Conservation (phyloP, 2,329 filamentous ascomycete genomes). For the Exophiala dermatitidis region DNA sequence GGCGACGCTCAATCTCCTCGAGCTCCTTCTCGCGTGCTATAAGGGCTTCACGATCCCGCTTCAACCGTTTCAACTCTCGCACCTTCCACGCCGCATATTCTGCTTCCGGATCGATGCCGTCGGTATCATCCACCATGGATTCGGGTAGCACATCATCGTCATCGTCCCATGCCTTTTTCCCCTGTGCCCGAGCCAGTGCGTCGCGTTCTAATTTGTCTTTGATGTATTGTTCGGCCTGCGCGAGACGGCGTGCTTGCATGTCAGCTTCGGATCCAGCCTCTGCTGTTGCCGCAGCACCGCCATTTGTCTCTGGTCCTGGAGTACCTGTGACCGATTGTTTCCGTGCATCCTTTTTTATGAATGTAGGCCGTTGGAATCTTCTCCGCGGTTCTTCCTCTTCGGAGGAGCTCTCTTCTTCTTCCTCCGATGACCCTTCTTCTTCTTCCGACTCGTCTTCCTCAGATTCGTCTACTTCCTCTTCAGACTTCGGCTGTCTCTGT, state of each 20-base stretch:
- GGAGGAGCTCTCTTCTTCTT: conserved; percentile 52
- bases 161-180: conserved; percentile 86
- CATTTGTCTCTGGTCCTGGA: conserved; percentile 12
- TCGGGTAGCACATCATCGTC: conserved; percentile 54
- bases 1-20: conserved; percentile 80
- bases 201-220: conserved; percentile 84
- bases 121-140: conserved; percentile 78
- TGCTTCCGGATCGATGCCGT: conserved; percentile 76
- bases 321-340: conserved; percentile 30
- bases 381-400: conserved; percentile 53
- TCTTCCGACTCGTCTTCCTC: conserved; percentile 15
- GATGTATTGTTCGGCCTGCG: conserved; percentile 69
- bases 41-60: conserved; percentile 76
- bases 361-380: conserved; percentile 57
- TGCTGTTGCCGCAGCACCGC: conserved; percentile 5
- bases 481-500: conserved; percentile 1
- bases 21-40: conserved; percentile 76
- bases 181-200: conserved; percentile 63
- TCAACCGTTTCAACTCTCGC: conserved; percentile 80
- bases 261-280: conserved; percentile 38
- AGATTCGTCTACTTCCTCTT: conserved; percentile 27
- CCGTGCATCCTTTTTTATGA: conserved; percentile 58
- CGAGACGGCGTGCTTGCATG: conserved; percentile 54
- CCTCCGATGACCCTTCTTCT: conserved; percentile 32
- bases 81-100: conserved; percentile 92